phyloP scores from a whole-genome alignment of 176 grass and related monocot species.

The Triticum turgidum region DNA sequence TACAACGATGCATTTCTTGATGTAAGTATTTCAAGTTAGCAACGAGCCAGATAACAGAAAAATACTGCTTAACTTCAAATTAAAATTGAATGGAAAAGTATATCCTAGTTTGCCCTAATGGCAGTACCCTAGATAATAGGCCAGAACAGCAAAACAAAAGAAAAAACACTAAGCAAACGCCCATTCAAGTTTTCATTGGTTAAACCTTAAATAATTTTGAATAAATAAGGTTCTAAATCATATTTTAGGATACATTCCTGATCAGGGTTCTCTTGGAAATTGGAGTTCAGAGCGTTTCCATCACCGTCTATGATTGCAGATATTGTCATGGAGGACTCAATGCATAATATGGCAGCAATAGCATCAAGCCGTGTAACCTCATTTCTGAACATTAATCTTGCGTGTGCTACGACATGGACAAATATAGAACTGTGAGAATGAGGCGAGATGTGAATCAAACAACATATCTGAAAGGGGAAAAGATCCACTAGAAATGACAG shows the following conservation, averaged over 20 bases:
- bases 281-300: constrained; percentile 75
- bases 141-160: constrained; percentile 15
- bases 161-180: neutral
- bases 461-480: neutral
- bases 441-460: neutral
- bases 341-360: constrained; percentile 87
- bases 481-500: neutral
- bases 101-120: neutral
- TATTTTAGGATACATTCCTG: constrained; percentile 81
- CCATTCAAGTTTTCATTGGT: constrained; percentile 8
- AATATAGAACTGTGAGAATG: constrained; percentile 13
- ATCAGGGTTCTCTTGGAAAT: constrained; percentile 81
- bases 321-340: constrained; percentile 91
- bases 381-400: constrained; percentile 92
- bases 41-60: neutral
- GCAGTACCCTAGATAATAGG: neutral
- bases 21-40: neutral
- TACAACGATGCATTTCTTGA: neutral
- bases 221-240: constrained; percentile 1
- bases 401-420: constrained; percentile 62
- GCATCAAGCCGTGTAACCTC: constrained; percentile 68
- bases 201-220: neutral
- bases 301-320: constrained; percentile 66
- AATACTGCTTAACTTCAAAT: neutral
- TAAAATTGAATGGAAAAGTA: constrained; percentile 1